Percentiles rank a stretch among this genome's conserved stretches.
These are phyloP conservation scores for Microbotryum lychnidis-dioicae DNA, from an alignment of 1,284 basidiomycete species.

Conservation along the genomic window DNA sequence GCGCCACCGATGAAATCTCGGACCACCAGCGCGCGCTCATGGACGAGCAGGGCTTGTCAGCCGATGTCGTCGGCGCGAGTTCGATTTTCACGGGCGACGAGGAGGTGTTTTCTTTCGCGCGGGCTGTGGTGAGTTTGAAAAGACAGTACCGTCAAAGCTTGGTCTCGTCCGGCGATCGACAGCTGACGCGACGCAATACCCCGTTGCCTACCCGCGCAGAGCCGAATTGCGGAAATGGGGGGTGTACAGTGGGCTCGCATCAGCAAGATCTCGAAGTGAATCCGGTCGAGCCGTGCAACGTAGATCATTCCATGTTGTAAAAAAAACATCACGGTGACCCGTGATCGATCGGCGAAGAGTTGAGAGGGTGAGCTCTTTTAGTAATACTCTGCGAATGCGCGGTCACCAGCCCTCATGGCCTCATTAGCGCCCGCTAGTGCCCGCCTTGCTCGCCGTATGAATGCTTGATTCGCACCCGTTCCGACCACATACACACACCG, in stretches of 20 bases:
- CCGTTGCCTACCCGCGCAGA: constrained; percentile 2
- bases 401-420: too few relatives aligned
- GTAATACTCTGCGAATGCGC: too few relatives aligned
- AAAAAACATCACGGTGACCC: too few relatives aligned
- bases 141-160: not conserved
- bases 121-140: constrained; percentile 47
- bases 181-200: not conserved
- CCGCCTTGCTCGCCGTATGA: too few relatives aligned
- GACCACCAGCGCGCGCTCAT: constrained; percentile 76
- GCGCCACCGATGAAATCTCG: constrained; percentile 47
- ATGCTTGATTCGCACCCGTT: too few relatives aligned
- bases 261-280: not conserved
- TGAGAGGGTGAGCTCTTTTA: too few relatives aligned
- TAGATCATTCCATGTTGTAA: too few relatives aligned
- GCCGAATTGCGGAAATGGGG: constrained; percentile 26
- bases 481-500: too few relatives aligned
- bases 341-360: too few relatives aligned
- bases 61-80: constrained; percentile 63
- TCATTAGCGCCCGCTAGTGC: too few relatives aligned
- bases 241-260: constrained; percentile 21
- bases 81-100: constrained; percentile 89
- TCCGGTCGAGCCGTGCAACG: not conserved
- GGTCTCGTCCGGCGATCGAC: not conserved
- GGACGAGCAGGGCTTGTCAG: constrained; percentile 68
- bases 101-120: constrained; percentile 87